Conservation (phyloP, 176 grass and related monocot species). For the Panicum miliaceum region DNA sequence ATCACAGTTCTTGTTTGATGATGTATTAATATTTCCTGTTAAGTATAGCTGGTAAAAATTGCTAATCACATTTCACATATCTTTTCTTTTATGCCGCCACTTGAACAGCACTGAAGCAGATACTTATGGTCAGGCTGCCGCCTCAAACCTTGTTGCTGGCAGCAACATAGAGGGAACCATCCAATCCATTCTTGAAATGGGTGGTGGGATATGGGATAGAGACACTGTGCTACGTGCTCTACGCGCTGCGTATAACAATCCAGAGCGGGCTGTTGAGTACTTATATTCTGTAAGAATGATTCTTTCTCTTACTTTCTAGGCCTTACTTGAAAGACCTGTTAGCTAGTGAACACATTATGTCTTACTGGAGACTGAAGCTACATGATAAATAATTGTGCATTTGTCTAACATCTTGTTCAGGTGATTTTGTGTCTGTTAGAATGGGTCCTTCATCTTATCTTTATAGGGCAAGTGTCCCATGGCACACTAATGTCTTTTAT, state of each 20-base stretch:
- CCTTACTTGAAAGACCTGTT: neutral
- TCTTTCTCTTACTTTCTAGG: slow-evolving; percentile 18
- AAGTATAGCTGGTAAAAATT: slow-evolving; percentile 25
- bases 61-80: neutral
- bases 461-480: slow-evolving; percentile 39
- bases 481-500: slow-evolving; percentile 24
- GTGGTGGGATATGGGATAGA: slow-evolving; percentile 90
- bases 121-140: slow-evolving; percentile 70
- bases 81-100: slow-evolving; percentile 2
- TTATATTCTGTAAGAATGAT: slow-evolving; percentile 80
- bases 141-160: slow-evolving; percentile 83
- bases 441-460: slow-evolving; percentile 10
- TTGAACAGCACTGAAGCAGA: slow-evolving; percentile 66
- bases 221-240: slow-evolving; percentile 75
- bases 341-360: slow-evolving; percentile 18
- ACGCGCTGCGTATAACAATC: slow-evolving; percentile 88
- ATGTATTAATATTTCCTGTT: slow-evolving; percentile 6
- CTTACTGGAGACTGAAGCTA: slow-evolving; percentile 7
- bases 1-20: slow-evolving; percentile 19
- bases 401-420: slow-evolving; percentile 14
- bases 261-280: slow-evolving; percentile 93
- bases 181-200: slow-evolving; percentile 89
- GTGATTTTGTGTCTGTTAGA: neutral
- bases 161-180: slow-evolving; percentile 71
- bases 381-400: neutral